Evolutionary conservation across 169 alveolate species (phyloP), one percentile per base, ranked within the genome.

Genomic region (Plasmodium knowlesi): DNA sequence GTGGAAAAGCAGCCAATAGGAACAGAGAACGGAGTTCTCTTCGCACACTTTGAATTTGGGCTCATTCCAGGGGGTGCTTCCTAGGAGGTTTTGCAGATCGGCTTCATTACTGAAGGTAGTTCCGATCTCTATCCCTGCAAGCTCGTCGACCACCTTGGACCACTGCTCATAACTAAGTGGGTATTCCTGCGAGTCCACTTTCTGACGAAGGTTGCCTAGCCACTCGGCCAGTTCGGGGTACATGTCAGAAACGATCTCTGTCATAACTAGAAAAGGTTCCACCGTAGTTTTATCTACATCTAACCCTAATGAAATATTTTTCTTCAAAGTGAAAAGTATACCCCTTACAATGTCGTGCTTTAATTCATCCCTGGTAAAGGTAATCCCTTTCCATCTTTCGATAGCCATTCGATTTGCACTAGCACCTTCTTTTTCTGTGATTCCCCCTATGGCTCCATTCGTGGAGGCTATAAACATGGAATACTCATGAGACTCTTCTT

Each of bases 341-440:
- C 93, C 93, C 22, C 25, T 85, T 53, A 85, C 79, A n/a, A 85
- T 85, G 61, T 85, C 93, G 53, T 85, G 93, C 43, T 85, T 85
- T 34, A 85, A 46, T 41, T 85, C 57, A 30, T 85, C 81, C 16
- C 34, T 85, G 12, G 67, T 85, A 46, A 28, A 74, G 19, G 25
- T 74, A 10, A 25, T 41, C 14, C 16, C 30, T 8, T 37, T 41
- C 93, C 93, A 85, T n/a, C 57, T 85, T 6, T 85, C 61, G 39
- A 50, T 80, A 22, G 19, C 39, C 34, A n/a, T 16, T 28, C 22
- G 41, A 22, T 43, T 67, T 19, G 78, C 14, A n/a, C 12, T 39
- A 3, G 54, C 71, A 16, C 34, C 93, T 41, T 1, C 2, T 10
- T 37, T 43, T n/a, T 16, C 32, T 16, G 54, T 43, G n/a, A 12